Evolutionary conservation across 2,329 filamentous ascomycete genomes (phyloP), one percentile per base, ranked within the genome.

Genomic region (Emericellopsis atlantica): DNA sequence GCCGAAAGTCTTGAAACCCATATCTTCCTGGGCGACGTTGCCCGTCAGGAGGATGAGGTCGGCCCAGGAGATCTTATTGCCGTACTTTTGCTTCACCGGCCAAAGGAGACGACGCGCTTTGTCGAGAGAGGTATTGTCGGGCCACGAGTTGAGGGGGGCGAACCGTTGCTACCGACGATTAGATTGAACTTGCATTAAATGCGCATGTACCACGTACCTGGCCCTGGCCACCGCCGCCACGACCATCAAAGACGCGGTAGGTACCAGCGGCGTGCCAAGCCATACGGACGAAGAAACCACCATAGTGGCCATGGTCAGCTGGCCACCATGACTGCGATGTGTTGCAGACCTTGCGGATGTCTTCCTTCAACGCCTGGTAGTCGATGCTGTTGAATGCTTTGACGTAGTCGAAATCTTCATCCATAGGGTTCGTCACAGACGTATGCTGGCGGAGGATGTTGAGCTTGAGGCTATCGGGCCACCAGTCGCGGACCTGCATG

Each of bases 31-130:
- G 37, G 83, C 81, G 14, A 87, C 81, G 56, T 87, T 87, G 48
- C 83, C 83, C 23, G 80, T 74, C 41, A 88, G 71, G 43, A 86
- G 68, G 38, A 81, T 58, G 44, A 88, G 62, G 55, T 88, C 83
- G 21, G 82, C 79, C 83, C 83, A 88, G 0, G 83, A 87, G 60
- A 88, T 82, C 68, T 84, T 85, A 69, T 76, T 77, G 58, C 83
- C 83, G 49, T 88, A 88, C 71, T 88, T 88, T 51, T 85, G 81
- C 74, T 88, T 88, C 65, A 88, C 78, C 43, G 83, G 83, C 79
- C 81, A 86, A 34, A 88, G 66, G 42, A 88, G 74, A 47, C 83
- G 81, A 43, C 83, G 82, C 26, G 82, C 83, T 73, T 88, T 88
- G 72, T 88, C 83, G 41, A 88, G 72, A 51, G 69, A 79, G 54